These are phyloP conservation scores for Candida palmyrensis DNA, from an alignment of 805 yeast genomes.

Conservation along the genomic window DNA sequence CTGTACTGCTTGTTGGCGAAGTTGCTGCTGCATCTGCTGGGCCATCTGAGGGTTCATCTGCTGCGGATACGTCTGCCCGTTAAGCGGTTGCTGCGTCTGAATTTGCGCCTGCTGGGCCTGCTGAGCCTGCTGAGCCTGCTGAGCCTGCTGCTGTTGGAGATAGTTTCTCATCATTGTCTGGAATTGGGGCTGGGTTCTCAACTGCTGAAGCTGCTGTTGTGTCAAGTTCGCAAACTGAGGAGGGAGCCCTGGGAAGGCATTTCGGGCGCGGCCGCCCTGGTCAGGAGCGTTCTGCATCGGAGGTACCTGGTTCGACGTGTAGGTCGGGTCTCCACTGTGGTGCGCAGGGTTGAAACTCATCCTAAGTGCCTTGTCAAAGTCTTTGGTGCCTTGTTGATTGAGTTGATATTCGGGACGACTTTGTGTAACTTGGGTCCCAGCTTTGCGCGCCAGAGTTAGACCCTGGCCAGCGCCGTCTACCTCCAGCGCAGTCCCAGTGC, in stretches of 20 bases:
- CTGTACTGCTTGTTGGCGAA: conserved; percentile 9
- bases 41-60: conserved; percentile 5
- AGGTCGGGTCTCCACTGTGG: conserved; percentile 3
- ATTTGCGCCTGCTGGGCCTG: conserved; percentile 14
- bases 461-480: too few relatives aligned
- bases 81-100: conserved; percentile 4
- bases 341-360: conserved; percentile 1
- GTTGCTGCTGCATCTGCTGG: conserved; percentile 6
- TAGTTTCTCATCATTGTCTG: conserved; percentile 36
- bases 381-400: too few relatives aligned
- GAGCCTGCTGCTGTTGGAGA: conserved; percentile 35
- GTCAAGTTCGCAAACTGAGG: conserved; percentile 28
- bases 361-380: too few relatives aligned
- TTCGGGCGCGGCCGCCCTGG: conserved; percentile 4
- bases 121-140: conserved; percentile 35
- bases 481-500: too few relatives aligned
- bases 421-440: not conserved
- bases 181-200: conserved; percentile 38
- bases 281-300: conserved; percentile 1
- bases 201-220: conserved; percentile 39
- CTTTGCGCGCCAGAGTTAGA: too few relatives aligned
- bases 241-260: conserved; percentile 14
- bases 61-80: not conserved
- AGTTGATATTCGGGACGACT: too few relatives aligned
- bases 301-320: too few relatives aligned